Evolutionary conservation across 495 filamentous ascomycete species (phyloP), one percentile per base, ranked within the genome.

Genomic region (Glutinoglossum americanum): DNA sequence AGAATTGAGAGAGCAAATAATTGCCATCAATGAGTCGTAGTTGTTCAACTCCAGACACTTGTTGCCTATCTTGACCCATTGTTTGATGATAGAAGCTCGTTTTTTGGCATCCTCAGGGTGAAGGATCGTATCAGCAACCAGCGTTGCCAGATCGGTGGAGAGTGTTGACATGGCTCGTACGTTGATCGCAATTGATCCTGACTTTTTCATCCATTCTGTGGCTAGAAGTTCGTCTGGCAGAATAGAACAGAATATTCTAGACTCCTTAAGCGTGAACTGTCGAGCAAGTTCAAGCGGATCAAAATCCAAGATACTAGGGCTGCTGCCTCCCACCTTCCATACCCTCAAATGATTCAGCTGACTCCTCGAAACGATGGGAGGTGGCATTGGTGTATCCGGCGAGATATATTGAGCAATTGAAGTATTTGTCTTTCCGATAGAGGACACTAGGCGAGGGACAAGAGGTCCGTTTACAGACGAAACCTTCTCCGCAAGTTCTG

Each of bases 41-140:
- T 99, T 99, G 69, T 89, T 85, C 8, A 99, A 74, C 60, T 87
- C 82, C 11, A 93, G 73, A 63, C 88, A 95, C 60, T 83, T 84
- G 65, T 83, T 80, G 1, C 87, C 85, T 60, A 97, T 85, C 73
- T 99, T 99, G 57, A 94, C 86, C 93, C 93, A 99, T 63, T 96
- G 89, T 73, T 99, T 97, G 73, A 99, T 92, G 49, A 88, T 81
- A 1, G 74, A 66, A 1, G 93, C 92, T 35, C 93, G 80, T 71
- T 87, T 93, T 74, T 96, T 97, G 13, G 81, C 80, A 68, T 97
- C 93, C 54, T 87, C 78, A 28, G 83, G 74, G 55, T 83, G 79
- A 15, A 99, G 78, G 62, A 97, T 94, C 1, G 84, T 94, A 67
- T 97, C 93, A n/a, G 87, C 87, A 23, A 99, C 93, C 25, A 97